Evolutionary conservation across 2,329 filamentous ascomycete genomes (phyloP).

Genomic region (Ophiostoma australiae): DNA sequence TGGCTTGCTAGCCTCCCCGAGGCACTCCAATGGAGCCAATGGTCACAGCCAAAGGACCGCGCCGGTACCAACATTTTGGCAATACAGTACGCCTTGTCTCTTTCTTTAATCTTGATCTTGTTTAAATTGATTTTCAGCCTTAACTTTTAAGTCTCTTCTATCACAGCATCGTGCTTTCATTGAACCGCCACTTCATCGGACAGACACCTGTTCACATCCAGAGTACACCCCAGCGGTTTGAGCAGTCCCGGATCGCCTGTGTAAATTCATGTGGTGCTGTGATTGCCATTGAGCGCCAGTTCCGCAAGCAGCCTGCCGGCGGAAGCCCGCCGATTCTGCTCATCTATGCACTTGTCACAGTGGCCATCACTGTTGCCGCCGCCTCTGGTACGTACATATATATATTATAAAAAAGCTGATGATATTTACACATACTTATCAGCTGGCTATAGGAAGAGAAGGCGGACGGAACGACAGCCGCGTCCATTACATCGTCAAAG

Average conservation of each 20-base stretch:
- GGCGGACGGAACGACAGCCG: not conserved
- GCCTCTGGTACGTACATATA: not conserved
- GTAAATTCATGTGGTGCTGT: not conserved
- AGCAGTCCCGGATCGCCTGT: not conserved
- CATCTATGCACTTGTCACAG: constrained; percentile 5
- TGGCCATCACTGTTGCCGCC: not conserved
- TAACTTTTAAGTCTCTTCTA: not conserved
- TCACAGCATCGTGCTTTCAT: not conserved
- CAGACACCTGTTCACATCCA: not conserved
- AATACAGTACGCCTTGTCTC: not conserved
- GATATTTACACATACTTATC: not conserved
- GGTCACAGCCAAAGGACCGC: constrained; percentile 1
- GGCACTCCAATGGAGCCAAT: constrained; percentile 3
- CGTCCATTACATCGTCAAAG: not conserved
- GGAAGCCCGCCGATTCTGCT: not conserved
- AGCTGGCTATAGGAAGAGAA: not conserved
- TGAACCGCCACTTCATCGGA: constrained; percentile 3
- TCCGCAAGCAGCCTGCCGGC: not conserved
- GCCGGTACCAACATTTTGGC: not conserved
- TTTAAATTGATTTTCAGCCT: not conserved
- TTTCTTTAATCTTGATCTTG: not conserved
- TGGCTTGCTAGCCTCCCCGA: not conserved
- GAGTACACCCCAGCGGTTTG: not conserved
- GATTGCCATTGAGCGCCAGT: constrained; percentile 1
- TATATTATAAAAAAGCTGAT: not conserved